Conservation (phyloP, 2,329 filamentous ascomycete genomes). For the Biscogniauxia mediterranea region DNA sequence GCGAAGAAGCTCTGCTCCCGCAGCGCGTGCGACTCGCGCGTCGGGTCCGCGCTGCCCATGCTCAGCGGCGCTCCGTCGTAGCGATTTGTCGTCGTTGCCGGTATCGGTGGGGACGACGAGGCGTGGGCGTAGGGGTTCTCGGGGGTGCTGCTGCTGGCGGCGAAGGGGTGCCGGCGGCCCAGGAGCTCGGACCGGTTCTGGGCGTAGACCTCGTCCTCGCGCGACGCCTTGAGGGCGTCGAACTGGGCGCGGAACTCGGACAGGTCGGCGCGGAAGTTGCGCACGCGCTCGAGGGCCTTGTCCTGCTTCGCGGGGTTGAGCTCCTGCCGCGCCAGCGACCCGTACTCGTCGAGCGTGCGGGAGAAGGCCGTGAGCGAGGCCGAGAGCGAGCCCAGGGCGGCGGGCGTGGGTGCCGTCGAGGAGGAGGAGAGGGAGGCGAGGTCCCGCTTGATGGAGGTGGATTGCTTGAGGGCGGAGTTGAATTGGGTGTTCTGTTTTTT, state of each 20-base stretch:
- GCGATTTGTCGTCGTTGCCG: conserved; percentile 37
- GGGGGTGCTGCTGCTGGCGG: conserved; percentile 54
- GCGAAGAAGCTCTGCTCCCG: conserved; percentile 87
- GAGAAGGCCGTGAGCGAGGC: conserved; percentile 71
- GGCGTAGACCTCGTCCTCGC: conserved; percentile 69
- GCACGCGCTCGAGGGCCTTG: conserved; percentile 82
- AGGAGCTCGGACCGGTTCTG: conserved; percentile 77
- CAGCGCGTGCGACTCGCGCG: conserved; percentile 77
- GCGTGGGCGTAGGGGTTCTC: conserved; percentile 87
- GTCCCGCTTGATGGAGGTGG: conserved; percentile 74
- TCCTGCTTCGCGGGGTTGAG: conserved; percentile 88
- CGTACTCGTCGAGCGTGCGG: conserved; percentile 91
- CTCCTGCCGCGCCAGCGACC: conserved; percentile 79
- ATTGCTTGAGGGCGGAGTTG: conserved; percentile 85
- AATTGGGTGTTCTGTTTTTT: conserved; percentile 70
- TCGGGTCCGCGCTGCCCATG: conserved; percentile 59
- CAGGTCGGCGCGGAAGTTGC: conserved; percentile 81
- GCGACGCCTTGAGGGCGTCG: conserved; percentile 71
- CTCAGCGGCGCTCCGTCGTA: conserved; percentile 36
- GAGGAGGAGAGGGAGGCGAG: conserved; percentile 64
- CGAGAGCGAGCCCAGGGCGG: conserved; percentile 62
- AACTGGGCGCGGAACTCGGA: conserved; percentile 76
- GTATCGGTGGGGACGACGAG: conserved; percentile 35
- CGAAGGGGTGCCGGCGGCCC: conserved; percentile 80
- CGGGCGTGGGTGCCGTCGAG: conserved; percentile 48